Base-by-base conservation (phyloP, 257 asterid species). In the Solanum virginianum region DNA sequence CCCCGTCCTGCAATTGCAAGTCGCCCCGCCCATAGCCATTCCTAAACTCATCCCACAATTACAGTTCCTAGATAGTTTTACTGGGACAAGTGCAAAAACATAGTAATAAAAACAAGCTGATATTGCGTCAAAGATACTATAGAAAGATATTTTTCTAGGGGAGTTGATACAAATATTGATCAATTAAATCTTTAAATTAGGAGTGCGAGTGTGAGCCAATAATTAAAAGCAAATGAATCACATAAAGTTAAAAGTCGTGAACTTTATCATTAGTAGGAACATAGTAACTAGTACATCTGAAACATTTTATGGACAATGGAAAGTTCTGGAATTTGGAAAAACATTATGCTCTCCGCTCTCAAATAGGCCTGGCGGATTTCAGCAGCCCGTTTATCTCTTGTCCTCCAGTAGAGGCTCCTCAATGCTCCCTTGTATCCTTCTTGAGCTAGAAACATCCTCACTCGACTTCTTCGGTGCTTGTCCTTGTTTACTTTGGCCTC, bases 401-500 rank as follows among this genome's bases (percentile, higher is more conserved):
- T 82, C 83, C 59, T 88, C 88, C 13, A 62, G 85, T 83, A 88
- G 87, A 77, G 89, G 86, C 80, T 89, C 94, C 53, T 88, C 91
- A 77, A 71, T 22, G 74, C 49, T 88, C 75, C 59, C 63, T 85
- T 36, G 51, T 69, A 16, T 69, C 51, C 88, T 88, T 81, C 84
- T 79, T 26, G 83, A 86, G 54, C 84, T 51, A 4, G 90, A 83
- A 53, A 86, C 91, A 20, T 87, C 88, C 74, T 92, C 92, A 5
- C 89, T 86, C 4, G 92, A 49, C 85, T 88, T 93, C 85, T 85
- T 93, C 49, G 92, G 90, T 29, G 91, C 80, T 57, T 51, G 91
- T 55, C 89, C 92, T 43, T 84, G 91, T 86, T 91, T 92, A 86
- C 18, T 66, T 85, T 89, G 97, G 68, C 88, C 89, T 83, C 92